Percentiles rank a stretch among this genome's conserved stretches.
Conservation (phyloP, 2,329 filamentous ascomycete species). For the Alternaria rosae region DNA sequence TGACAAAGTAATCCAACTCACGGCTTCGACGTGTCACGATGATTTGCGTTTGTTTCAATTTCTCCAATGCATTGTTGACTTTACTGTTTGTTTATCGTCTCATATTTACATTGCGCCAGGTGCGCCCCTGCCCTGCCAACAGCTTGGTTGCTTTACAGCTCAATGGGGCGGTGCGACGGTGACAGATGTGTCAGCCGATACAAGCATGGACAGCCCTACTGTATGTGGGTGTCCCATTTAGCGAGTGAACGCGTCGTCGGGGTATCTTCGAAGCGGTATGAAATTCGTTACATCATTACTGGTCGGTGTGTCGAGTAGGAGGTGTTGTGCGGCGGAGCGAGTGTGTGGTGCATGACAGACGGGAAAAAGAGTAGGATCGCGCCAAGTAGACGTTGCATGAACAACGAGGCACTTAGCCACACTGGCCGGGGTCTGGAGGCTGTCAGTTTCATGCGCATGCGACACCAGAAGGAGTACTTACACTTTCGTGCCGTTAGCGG, state of each 20-base stretch:
- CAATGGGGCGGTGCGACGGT: not conserved
- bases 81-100: slow-evolving; percentile 3
- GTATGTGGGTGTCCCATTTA: slow-evolving; percentile 11
- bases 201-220: slow-evolving; percentile 1
- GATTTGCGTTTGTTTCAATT: slow-evolving; percentile 4
- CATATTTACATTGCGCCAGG: slow-evolving; percentile 9
- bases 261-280: slow-evolving; percentile 35
- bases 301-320: slow-evolving; percentile 3
- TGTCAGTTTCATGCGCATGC: slow-evolving; percentile 12
- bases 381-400: not conserved
- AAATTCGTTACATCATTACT: slow-evolving; percentile 32
- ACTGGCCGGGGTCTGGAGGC: slow-evolving; percentile 44
- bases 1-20: not conserved
- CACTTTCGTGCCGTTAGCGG: slow-evolving; percentile 50
- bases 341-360: slow-evolving; percentile 14
- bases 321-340: slow-evolving; percentile 21
- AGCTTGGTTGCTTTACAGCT: not conserved
- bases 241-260: slow-evolving; percentile 33
- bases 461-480: slow-evolving; percentile 32
- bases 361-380: slow-evolving; percentile 16
- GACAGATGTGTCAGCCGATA: not conserved
- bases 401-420: slow-evolving; percentile 32
- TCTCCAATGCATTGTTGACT: not conserved
- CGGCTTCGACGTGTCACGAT: slow-evolving; percentile 2
- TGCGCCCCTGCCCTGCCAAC: not conserved